These are phyloP conservation scores for Solanum chilense DNA, from an alignment of 257 asterid genomes.

Conservation along the genomic window DNA sequence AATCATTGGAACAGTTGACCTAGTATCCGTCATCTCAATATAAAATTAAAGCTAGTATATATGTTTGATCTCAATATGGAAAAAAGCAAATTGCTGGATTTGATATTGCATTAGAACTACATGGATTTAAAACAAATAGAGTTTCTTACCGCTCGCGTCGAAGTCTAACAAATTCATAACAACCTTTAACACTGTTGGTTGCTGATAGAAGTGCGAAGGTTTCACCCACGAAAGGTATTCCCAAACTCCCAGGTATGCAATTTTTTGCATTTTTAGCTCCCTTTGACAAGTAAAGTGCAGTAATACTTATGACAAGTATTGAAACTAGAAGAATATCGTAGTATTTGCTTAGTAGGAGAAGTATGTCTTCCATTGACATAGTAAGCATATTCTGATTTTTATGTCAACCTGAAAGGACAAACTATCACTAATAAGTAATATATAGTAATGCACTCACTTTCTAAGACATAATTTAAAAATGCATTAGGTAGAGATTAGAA, in stretches of 20 bases:
- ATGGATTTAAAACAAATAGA: neutral
- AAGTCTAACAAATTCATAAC: conserved; percentile 38
- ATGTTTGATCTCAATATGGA: neutral
- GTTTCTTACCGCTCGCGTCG: conserved; percentile 28
- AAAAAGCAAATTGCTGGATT: neutral
- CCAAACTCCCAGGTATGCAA: conserved; percentile 37
- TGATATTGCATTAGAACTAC: neutral
- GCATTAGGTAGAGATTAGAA: neutral
- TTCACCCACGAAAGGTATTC: conserved; percentile 43
- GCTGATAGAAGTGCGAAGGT: conserved; percentile 45
- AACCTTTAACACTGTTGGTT: conserved; percentile 44
- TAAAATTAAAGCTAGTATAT: neutral
- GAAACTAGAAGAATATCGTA: conserved; percentile 8
- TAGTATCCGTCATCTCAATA: neutral
- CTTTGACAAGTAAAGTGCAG: conserved; percentile 1
- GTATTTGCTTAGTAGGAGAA: neutral
- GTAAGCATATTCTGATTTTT: conserved; percentile 3
- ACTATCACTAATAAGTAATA: neutral
- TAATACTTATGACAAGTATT: conserved; percentile 6
- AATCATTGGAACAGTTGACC: neutral
- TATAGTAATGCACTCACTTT: neutral
- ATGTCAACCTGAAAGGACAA: neutral
- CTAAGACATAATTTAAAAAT: neutral
- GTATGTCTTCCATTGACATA: conserved; percentile 1
- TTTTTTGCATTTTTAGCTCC: neutral